Evolutionary conservation across 2,329 filamentous ascomycete species (phyloP).

Genomic region (Delphinella strobiligena): DNA sequence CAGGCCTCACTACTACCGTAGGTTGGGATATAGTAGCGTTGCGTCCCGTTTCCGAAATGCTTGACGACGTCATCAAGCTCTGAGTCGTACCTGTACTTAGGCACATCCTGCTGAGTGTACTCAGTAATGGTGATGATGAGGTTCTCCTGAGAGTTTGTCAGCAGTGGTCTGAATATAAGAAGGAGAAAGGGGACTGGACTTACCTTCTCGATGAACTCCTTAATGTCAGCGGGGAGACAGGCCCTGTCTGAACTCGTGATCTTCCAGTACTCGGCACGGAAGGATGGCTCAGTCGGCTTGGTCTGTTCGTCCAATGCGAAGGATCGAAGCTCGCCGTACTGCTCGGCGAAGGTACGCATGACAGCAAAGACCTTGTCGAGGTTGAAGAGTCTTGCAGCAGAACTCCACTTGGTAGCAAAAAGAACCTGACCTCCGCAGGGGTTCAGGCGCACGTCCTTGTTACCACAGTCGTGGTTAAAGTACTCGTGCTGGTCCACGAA

Average conservation of each 20-base stretch:
- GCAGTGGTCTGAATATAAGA: not conserved
- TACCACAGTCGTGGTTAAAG: not conserved
- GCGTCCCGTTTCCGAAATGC: too few species aligned
- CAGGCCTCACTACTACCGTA: too few species aligned
- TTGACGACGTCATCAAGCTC: too few species aligned
- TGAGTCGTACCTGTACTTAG: too few species aligned
- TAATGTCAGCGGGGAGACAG: not conserved
- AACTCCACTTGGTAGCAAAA: constrained; percentile 19
- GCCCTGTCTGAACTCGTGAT: constrained; percentile 13
- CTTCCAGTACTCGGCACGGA: constrained; percentile 18
- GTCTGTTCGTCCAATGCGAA: too few species aligned
- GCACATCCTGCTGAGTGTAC: too few species aligned
- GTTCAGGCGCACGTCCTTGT: too few species aligned
- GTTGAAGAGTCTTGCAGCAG: constrained; percentile 11
- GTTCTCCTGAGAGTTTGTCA: not conserved
- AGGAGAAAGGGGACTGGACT: not conserved
- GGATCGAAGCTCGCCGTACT: constrained; percentile 7
- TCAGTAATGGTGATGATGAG: constrained; percentile 1
- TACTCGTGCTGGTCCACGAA: constrained; percentile 11
- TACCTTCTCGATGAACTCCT: constrained; percentile 1
- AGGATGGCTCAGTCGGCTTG: constrained; percentile 4
- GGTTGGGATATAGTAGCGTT: too few species aligned
- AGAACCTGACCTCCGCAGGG: too few species aligned
- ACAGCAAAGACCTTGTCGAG: constrained; percentile 11
- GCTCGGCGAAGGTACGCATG: constrained; percentile 13